These are phyloP conservation scores for Citrus medica DNA, from an alignment of 345 rosid species.

Conservation along the genomic window DNA sequence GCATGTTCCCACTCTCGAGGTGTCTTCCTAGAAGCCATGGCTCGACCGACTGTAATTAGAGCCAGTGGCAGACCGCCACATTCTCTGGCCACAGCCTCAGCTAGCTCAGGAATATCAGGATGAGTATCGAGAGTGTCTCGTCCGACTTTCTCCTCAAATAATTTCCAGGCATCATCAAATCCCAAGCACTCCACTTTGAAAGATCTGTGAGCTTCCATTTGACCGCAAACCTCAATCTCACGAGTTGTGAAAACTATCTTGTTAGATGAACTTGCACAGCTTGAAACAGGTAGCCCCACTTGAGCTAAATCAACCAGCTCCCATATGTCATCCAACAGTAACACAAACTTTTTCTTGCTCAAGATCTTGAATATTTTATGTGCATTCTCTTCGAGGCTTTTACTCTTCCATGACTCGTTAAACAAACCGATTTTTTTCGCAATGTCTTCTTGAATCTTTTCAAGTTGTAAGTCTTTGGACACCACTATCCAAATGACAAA, in stretches of 20 bases:
- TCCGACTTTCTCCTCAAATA: conserved; percentile 3
- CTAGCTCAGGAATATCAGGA: conserved; percentile 1
- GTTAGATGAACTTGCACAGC: not conserved
- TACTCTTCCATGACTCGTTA: too few species aligned
- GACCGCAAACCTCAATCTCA: not conserved
- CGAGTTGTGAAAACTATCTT: conserved; percentile 4
- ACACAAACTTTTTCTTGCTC: too few species aligned
- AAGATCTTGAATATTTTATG: too few species aligned
- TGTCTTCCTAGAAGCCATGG: not conserved
- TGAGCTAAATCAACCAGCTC: too few species aligned
- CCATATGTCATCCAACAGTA: too few species aligned
- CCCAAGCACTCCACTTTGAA: conserved; percentile 1
- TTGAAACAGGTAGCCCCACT: not conserved
- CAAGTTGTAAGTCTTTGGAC: too few species aligned
- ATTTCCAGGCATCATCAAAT: conserved; percentile 3
- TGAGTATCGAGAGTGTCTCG: not conserved
- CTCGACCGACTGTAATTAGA: not conserved
- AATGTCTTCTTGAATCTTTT: too few species aligned
- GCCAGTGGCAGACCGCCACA: conserved; percentile 1
- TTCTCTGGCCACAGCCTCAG: not conserved
- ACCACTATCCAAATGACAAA: too few species aligned
- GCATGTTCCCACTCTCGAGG: not conserved
- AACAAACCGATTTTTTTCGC: too few species aligned
- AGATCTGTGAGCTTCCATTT: not conserved
- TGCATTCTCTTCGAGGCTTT: too few species aligned